A percentile compares a stretch with the other conserved stretches of the same genome.
These are phyloP conservation scores for Botryosphaeria dothidea DNA, from an alignment of 2,329 filamentous ascomycete species.

Conservation along the genomic window DNA sequence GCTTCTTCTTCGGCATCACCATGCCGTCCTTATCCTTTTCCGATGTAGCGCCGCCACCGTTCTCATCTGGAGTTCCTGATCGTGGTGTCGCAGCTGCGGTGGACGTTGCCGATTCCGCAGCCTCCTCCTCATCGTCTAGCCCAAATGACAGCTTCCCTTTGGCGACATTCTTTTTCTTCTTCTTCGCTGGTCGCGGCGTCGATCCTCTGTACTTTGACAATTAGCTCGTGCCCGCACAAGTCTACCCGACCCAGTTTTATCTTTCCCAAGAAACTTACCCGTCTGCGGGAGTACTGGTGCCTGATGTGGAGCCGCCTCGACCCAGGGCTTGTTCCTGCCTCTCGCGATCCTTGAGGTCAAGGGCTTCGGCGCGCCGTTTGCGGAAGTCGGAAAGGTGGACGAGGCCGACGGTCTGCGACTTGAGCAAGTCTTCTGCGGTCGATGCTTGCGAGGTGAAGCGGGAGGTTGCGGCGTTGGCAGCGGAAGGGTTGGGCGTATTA, in stretches of 20 bases:
- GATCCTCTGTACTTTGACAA: constrained; percentile 58
- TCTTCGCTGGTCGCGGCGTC: constrained; percentile 54
- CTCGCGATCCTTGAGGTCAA: constrained; percentile 86
- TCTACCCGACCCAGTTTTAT: too few species aligned
- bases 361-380: constrained; percentile 90
- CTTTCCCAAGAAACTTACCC: constrained; percentile 51
- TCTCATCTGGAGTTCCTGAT: constrained; percentile 38
- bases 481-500: constrained; percentile 45
- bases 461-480: constrained; percentile 35
- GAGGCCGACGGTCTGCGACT: constrained; percentile 84
- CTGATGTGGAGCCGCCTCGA: constrained; percentile 44
- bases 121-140: constrained; percentile 66
- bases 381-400: constrained; percentile 92
- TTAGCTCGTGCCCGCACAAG: constrained; percentile 45
- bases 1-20: constrained; percentile 48
- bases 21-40: constrained; percentile 34
- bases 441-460: constrained; percentile 76
- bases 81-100: constrained; percentile 39
- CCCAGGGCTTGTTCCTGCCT: constrained; percentile 63
- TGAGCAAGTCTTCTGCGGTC: constrained; percentile 78
- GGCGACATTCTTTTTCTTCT: constrained; percentile 59
- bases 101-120: constrained; percentile 49
- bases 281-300: constrained; percentile 57
- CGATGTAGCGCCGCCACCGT: constrained; percentile 19
- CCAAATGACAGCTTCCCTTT: constrained; percentile 70